phyloP scores from a whole-genome alignment of 176 grass and related monocot species.

The Oryza rufipogon region DNA sequence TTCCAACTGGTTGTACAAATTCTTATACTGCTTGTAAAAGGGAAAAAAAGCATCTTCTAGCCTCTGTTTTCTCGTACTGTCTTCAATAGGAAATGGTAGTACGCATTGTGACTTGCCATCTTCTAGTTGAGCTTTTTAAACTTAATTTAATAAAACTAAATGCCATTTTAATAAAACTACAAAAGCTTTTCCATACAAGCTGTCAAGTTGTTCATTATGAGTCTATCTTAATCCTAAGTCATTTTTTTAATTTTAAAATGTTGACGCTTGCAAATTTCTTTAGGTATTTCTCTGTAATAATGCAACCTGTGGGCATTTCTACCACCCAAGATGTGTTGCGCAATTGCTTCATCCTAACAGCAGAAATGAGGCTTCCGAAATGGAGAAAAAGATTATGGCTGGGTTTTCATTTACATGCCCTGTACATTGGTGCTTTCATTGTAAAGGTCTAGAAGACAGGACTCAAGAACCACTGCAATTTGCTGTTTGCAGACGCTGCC shows the following conservation, averaged over 20 bases:
- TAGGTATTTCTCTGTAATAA: constrained; percentile 78
- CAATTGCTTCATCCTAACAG: constrained; percentile 47
- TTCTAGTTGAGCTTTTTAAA: constrained; percentile 5
- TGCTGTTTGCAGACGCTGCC: constrained; percentile 75
- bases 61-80: neutral
- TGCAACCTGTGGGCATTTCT: constrained; percentile 83
- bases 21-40: neutral
- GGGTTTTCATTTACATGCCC: constrained; percentile 68
- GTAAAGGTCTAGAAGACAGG: constrained; percentile 62
- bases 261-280: neutral
- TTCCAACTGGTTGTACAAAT: neutral
- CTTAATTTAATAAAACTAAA: neutral
- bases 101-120: neutral
- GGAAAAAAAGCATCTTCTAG: neutral
- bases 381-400: constrained; percentile 53
- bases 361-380: constrained; percentile 47
- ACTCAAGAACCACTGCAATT: constrained; percentile 49
- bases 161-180: neutral
- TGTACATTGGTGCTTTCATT: constrained; percentile 62
- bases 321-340: constrained; percentile 72
- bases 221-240: neutral
- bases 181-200: neutral
- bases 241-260: neutral
- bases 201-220: constrained; percentile 19
- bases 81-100: neutral